These are phyloP conservation scores for Didymella exigua DNA, from an alignment of 2,329 filamentous ascomycete genomes.

Conservation along the genomic window DNA sequence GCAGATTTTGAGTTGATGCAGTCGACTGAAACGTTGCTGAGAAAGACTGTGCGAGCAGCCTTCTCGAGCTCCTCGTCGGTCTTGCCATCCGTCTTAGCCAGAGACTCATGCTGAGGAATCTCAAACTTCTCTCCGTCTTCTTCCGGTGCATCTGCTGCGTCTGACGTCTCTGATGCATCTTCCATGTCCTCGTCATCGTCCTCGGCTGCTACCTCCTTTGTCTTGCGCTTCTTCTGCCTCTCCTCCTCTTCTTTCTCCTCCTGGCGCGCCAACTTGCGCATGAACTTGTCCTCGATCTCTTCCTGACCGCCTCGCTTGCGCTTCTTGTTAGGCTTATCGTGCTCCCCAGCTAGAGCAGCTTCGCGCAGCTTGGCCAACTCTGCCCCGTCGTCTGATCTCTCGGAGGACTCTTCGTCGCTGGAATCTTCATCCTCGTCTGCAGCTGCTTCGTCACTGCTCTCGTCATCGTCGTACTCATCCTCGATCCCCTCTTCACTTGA, in stretches of 20 bases:
- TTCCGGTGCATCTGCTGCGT: constrained; percentile 29
- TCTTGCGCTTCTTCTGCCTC: constrained; percentile 46
- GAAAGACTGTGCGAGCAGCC: constrained; percentile 85
- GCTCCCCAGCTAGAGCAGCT: constrained; percentile 34
- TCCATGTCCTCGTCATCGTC: constrained; percentile 35
- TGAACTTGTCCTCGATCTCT: constrained; percentile 72
- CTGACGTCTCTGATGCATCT: constrained; percentile 20
- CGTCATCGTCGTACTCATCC: constrained; percentile 49
- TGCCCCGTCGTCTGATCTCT: constrained; percentile 30
- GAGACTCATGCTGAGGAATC: constrained; percentile 58
- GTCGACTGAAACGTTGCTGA: constrained; percentile 85
- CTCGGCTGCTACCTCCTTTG: constrained; percentile 27
- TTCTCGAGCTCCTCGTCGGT: constrained; percentile 73
- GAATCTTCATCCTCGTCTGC: constrained; percentile 51
- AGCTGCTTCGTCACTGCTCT: constrained; percentile 38
- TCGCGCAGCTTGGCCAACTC: constrained; percentile 35
- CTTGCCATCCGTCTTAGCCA: constrained; percentile 47
- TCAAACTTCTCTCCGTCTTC: constrained; percentile 59
- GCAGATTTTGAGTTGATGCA: constrained; percentile 82
- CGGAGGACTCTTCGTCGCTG: constrained; percentile 32
- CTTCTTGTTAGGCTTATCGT: constrained; percentile 44
- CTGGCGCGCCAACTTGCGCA: constrained; percentile 65
- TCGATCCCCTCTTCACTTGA: constrained; percentile 58
- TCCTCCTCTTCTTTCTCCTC: constrained; percentile 51
- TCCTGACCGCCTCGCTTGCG: constrained; percentile 63